phyloP scores from a whole-genome alignment of 1,139 yeast genomes.

The Yamadazyma atlantica region DNA sequence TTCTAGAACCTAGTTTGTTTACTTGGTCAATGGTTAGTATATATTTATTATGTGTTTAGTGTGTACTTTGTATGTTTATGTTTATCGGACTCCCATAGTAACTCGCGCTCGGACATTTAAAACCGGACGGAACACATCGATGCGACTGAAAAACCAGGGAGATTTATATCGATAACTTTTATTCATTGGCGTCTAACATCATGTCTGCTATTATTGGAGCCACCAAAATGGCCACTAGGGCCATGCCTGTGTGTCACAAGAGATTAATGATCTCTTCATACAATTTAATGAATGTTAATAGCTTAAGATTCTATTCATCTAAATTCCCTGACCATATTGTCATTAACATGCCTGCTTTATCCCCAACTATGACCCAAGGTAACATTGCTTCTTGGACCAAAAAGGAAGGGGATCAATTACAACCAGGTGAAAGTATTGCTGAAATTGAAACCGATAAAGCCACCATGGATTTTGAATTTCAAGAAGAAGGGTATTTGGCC shows the following conservation, averaged over 20 bases:
- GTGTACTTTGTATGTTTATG: too few species aligned
- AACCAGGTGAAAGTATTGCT: slow-evolving; percentile 92
- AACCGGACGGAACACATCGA: slow-evolving; percentile 16
- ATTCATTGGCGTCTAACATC: too few species aligned
- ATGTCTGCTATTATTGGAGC: slow-evolving; percentile 9
- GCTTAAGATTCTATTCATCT: slow-evolving; percentile 39
- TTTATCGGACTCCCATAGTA: not conserved
- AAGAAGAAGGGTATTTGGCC: slow-evolving; percentile 95
- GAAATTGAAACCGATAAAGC: slow-evolving; percentile 99
- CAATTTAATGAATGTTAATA: slow-evolving; percentile 8
- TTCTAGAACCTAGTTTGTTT: too few species aligned
- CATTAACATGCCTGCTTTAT: slow-evolving; percentile 87
- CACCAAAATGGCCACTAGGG: slow-evolving; percentile 12
- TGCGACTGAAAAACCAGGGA: slow-evolving; percentile 12
- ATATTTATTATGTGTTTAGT: too few species aligned
- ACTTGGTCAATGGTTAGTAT: too few species aligned
- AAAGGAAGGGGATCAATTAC: slow-evolving; percentile 79
- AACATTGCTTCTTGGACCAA: slow-evolving; percentile 87
- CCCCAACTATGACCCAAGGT: slow-evolving; percentile 98
- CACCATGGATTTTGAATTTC: slow-evolving; percentile 98
- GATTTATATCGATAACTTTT: too few species aligned
- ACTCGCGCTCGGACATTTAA: slow-evolving; percentile 8
- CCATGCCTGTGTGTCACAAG: slow-evolving; percentile 10
- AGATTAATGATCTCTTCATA: slow-evolving; percentile 14
- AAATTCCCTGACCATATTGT: slow-evolving; percentile 67